A percentile compares a stretch with the other conserved stretches of the same genome.
phyloP scores from a whole-genome alignment of 306 rosid species.

The Hylodesmum podocarpum region DNA sequence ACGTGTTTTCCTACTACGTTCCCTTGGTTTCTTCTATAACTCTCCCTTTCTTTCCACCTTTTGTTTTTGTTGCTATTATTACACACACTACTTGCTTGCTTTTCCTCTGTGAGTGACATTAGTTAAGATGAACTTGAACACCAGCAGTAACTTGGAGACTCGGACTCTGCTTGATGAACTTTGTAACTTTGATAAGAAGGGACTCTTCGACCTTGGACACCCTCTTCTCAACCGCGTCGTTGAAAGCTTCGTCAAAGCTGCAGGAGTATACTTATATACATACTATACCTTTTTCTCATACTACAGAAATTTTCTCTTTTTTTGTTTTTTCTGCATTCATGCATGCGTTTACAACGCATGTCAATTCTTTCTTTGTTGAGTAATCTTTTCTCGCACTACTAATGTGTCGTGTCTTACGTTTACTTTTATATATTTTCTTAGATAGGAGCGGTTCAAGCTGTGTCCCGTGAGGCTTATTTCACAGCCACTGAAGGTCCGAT shows the following conservation, averaged over 20 bases:
- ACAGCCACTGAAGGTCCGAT: slow-evolving; percentile 62
- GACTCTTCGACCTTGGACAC: slow-evolving; percentile 78
- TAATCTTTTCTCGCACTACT: too few relatives aligned
- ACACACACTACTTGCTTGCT: not conserved
- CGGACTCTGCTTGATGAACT: slow-evolving; percentile 58
- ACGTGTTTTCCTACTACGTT: slow-evolving; percentile 36
- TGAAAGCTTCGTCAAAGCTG: slow-evolving; percentile 82
- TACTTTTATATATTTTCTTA: not conserved
- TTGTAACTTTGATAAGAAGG: slow-evolving; percentile 49
- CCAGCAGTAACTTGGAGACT: slow-evolving; percentile 45
- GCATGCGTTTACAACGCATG: not conserved
- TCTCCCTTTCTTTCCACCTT: too few relatives aligned
- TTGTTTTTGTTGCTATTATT: too few relatives aligned
- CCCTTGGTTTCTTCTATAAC: not conserved
- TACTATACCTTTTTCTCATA: not conserved
- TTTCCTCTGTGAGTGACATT: not conserved
- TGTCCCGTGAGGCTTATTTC: slow-evolving; percentile 79
- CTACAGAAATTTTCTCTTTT: not conserved
- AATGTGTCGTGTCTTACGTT: not conserved
- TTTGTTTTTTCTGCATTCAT: not conserved
- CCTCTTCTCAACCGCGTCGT: slow-evolving; percentile 91
- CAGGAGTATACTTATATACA: slow-evolving; percentile 54
- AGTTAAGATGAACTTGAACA: slow-evolving; percentile 30
- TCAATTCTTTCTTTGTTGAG: not conserved
- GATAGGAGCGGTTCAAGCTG: slow-evolving; percentile 88